A percentile compares a stretch with the other conserved stretches of the same genome.
Conservation (phyloP, 805 yeast species). For the Clavispora vitiphila region DNA sequence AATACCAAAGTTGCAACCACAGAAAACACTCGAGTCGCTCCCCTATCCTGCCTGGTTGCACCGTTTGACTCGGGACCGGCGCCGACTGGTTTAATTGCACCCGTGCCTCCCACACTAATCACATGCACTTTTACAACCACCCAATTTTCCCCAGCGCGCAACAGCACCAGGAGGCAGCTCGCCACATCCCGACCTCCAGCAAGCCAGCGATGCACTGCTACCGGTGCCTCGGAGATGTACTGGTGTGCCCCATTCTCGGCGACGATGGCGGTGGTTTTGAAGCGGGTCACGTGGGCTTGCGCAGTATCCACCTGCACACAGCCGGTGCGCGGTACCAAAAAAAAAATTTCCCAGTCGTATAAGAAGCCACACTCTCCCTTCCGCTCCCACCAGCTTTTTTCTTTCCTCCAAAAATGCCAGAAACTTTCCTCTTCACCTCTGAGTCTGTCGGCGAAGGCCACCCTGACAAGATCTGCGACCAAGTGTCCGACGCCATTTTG, state of each 20-base stretch:
- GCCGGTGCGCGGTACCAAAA: neutral
- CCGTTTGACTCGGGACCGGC: too few relatives aligned
- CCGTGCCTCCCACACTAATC: neutral
- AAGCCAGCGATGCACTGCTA: too few relatives aligned
- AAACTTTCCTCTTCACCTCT: slow-evolving; percentile 64
- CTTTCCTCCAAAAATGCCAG: slow-evolving; percentile 16
- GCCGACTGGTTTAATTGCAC: neutral
- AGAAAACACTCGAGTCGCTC: too few relatives aligned
- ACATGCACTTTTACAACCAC: neutral
- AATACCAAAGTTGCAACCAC: too few relatives aligned
- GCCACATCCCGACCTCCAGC: too few relatives aligned
- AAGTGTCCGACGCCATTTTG: slow-evolving; percentile 95
- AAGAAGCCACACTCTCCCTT: slow-evolving; percentile 2
- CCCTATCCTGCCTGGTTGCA: too few relatives aligned
- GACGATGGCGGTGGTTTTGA: too few relatives aligned
- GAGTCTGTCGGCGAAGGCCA: slow-evolving; percentile 94
- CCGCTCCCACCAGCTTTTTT: neutral
- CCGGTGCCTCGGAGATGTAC: too few relatives aligned
- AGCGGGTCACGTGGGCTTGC: slow-evolving; percentile 1
- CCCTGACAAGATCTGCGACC: slow-evolving; percentile 97
- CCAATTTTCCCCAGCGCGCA: neutral
- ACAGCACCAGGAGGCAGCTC: too few relatives aligned
- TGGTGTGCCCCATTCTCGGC: too few relatives aligned
- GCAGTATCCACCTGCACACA: neutral
- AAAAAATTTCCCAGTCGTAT: neutral